Conservation (phyloP, 78 protist species). For the slime mould (Dictyostelium discoideum) region DNA sequence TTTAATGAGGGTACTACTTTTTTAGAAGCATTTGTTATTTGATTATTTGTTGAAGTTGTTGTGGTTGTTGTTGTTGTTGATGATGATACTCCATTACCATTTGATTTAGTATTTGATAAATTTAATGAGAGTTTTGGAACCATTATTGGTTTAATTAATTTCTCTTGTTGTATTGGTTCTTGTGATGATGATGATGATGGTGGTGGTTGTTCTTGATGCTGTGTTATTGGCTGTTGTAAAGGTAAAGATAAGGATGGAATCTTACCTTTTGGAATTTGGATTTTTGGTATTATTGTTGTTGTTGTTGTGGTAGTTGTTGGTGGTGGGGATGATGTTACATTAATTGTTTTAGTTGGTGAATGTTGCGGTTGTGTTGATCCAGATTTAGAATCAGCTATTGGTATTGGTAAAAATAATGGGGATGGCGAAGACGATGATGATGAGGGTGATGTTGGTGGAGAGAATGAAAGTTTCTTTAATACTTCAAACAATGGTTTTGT, state of each 20-base stretch:
- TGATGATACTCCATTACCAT: background rate
- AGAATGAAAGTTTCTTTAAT: conserved; percentile 34
- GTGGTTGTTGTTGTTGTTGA: background rate
- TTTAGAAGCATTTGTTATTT: background rate
- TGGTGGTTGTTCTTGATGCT: background rate
- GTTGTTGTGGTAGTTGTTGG: background rate
- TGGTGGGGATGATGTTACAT: background rate
- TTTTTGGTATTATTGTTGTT: background rate
- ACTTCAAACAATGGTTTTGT: conserved; percentile 55
- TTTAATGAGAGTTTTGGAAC: background rate
- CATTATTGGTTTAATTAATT: background rate
- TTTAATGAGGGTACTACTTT: conserved; percentile 32
- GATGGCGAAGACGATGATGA: background rate
- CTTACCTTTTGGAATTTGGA: background rate
- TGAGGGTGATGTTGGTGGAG: conserved; percentile 3
- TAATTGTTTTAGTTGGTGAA: background rate
- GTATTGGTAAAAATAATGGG: background rate
- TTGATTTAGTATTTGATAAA: background rate
- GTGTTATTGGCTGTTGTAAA: background rate
- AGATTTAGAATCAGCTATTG: background rate
- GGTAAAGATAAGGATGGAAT: background rate
- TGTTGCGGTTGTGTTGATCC: background rate
- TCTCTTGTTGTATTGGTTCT: background rate
- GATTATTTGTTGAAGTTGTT: background rate
- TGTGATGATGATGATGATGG: background rate